These are phyloP conservation scores for Colletotrichum sansevieriae DNA, from an alignment of 2,329 filamentous ascomycete genomes.

Conservation along the genomic window DNA sequence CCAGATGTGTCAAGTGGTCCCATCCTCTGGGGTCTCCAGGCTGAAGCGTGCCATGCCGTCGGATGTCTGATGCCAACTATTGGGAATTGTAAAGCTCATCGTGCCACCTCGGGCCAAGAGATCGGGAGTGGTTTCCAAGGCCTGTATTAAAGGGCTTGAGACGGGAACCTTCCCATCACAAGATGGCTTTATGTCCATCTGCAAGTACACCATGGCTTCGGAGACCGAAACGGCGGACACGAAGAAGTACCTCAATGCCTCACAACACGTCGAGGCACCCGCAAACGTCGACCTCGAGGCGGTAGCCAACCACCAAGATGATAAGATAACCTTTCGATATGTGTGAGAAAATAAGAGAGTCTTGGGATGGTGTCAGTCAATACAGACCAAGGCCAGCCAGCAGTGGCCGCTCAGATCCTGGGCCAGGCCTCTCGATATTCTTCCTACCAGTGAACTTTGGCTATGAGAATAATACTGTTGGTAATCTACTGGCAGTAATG, in stretches of 20 bases:
- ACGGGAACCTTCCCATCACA: not conserved
- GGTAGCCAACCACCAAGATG: slow-evolving; percentile 9
- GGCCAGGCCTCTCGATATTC: slow-evolving; percentile 31
- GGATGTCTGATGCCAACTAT: slow-evolving; percentile 1
- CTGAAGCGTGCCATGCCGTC: not conserved
- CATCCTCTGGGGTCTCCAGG: not conserved
- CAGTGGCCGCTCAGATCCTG: not conserved
- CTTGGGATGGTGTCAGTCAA: slow-evolving; percentile 28
- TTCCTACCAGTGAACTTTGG: slow-evolving; percentile 43
- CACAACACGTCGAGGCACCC: slow-evolving; percentile 20
- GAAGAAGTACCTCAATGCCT: not conserved
- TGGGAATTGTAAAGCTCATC: not conserved
- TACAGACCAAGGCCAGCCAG: not conserved
- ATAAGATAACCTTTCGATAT: slow-evolving; percentile 20
- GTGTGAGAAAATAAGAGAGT: slow-evolving; percentile 33
- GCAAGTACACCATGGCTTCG: not conserved
- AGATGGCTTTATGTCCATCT: not conserved
- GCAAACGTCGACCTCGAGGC: slow-evolving; percentile 10
- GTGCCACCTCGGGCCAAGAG: slow-evolving; percentile 2
- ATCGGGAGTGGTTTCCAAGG: not conserved
- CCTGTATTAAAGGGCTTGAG: slow-evolving; percentile 3
- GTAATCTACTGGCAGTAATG: slow-evolving; percentile 48
- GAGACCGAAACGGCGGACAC: not conserved
- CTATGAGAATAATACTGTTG: slow-evolving; percentile 47
- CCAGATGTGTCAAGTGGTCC: slow-evolving; percentile 12